Base-by-base conservation (phyloP, 768 basidiomycete species). In the Lentinula edodes region DNA sequence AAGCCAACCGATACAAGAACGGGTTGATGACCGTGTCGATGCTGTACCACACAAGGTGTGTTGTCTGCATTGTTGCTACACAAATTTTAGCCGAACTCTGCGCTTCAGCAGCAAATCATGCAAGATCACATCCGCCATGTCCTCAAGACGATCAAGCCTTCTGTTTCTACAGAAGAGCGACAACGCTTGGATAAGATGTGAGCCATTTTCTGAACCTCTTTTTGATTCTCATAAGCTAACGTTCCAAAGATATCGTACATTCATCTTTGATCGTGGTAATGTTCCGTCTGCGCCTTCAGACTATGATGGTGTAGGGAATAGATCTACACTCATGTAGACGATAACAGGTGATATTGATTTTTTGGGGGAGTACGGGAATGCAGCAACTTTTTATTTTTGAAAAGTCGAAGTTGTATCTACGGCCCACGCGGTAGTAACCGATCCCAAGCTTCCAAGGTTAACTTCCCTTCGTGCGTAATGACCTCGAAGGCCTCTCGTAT, bases 161-260 rank as follows among this genome's bases (percentile, higher is more conserved):
- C 96, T 2, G 91, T 98, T 6, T 86, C 95, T 0, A 66, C 71
- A 0, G 84, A 88, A 46, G 97, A 99, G 71, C 77, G 86, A 16
- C 69, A 66, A 9, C 81, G 94, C n/a, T 76, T 99, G 45, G 78
- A 81, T 42, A 77, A 77, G 64, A 95, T 98, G 96, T 95, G 68
- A 73, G 91, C 55, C 42, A n/a, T 63, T 36, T n/a, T 55, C 56
- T 52, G 42, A 20, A 1, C 41, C 56, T 57, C 64, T 23, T 3
- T 20, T 23, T 61, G 48, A 60, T 39, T 39, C 9, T 50, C 50
- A 48, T 52, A 28, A 28, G 28, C 43, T n/a, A n/a, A n/a, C 63
- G 36, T n/a, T 55, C 61, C 60, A 5, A 69, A 96, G 94, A 77
- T 95, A 95, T 71, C 73, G 76, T 9, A 80, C 78, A 23, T 96